A percentile compares a stretch with the other conserved stretches of the same genome.
phyloP scores from a whole-genome alignment of 1,139 yeast species.

The Spencermartinsiella ligniputridi region DNA sequence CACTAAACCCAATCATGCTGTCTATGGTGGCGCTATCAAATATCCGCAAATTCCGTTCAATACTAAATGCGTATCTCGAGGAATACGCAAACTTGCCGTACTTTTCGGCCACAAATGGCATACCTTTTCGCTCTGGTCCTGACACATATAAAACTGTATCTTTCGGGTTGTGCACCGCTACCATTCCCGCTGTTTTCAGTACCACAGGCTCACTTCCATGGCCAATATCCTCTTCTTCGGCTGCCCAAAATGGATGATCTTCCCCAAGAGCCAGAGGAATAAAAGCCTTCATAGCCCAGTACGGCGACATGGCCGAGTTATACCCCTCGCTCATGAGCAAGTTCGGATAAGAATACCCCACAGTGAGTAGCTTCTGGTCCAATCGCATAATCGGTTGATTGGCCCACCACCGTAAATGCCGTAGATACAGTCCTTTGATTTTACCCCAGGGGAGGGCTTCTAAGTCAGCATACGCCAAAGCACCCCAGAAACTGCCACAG shows the following conservation, averaged over 20 bases:
- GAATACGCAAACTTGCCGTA: slow-evolving; percentile 34
- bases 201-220: slow-evolving; percentile 17
- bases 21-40: slow-evolving; percentile 23
- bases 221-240: slow-evolving; percentile 11
- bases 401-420: slow-evolving; percentile 32
- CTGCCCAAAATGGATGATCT: slow-evolving; percentile 25
- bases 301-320: slow-evolving; percentile 33
- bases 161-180: slow-evolving; percentile 20
- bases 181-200: slow-evolving; percentile 19
- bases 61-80: slow-evolving; percentile 30
- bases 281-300: slow-evolving; percentile 32
- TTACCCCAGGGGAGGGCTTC: slow-evolving; percentile 25
- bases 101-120: slow-evolving; percentile 28
- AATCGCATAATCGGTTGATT: slow-evolving; percentile 26
- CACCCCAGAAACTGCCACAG: slow-evolving; percentile 32
- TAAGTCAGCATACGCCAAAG: slow-evolving; percentile 23
- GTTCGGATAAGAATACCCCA: slow-evolving; percentile 33
- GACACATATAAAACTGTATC: slow-evolving; percentile 27
- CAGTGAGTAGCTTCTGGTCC: slow-evolving; percentile 24
- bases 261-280: slow-evolving; percentile 21
- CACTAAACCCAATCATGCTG: slow-evolving; percentile 21
- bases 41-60: slow-evolving; percentile 21
- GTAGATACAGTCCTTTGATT: slow-evolving; percentile 28
- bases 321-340: slow-evolving; percentile 29
- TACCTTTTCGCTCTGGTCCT: slow-evolving; percentile 25